phyloP scores from a whole-genome alignment of 2,329 filamentous ascomycete genomes.

The Podosphaera leucotricha region DNA sequence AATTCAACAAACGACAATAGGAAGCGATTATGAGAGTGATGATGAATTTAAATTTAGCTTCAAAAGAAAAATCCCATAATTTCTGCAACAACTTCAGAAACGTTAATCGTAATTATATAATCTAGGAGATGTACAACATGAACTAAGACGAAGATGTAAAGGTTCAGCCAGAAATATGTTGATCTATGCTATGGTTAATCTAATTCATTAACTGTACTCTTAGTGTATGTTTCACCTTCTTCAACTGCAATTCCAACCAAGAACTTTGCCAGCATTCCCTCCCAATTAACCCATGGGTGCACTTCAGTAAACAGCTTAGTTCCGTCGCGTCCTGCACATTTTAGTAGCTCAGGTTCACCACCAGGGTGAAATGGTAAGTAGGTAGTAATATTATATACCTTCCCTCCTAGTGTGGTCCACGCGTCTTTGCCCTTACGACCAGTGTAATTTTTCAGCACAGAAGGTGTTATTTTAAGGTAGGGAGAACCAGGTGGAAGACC shows the following conservation, averaged over 20 bases:
- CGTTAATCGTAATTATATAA: no score
- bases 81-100: no score
- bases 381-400: slow-evolving; percentile 83
- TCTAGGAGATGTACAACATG: no score
- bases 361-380: slow-evolving; percentile 84
- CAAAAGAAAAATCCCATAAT: no score
- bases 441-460: slow-evolving; percentile 52
- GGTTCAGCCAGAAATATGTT: no score
- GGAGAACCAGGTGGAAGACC: slow-evolving; percentile 27
- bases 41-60: slow-evolving; percentile 15
- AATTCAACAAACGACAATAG: slow-evolving; percentile 3
- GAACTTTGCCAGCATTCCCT: slow-evolving; percentile 41
- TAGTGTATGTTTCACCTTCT: slow-evolving; percentile 20
- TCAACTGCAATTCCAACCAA: slow-evolving; percentile 38
- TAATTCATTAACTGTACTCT: slow-evolving; percentile 33
- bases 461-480: slow-evolving; percentile 57
- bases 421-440: slow-evolving; percentile 68
- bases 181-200: no score
- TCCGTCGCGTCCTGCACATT: slow-evolving; percentile 36
- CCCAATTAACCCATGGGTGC: slow-evolving; percentile 51
- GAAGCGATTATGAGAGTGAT: slow-evolving; percentile 13
- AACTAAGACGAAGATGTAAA: no score
- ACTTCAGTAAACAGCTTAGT: slow-evolving; percentile 40
- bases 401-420: slow-evolving; percentile 74
- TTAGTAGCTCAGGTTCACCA: slow-evolving; percentile 48